Evolutionary conservation across 306 rosid genomes (phyloP), one percentile per base, ranked within the genome.

Genomic region (Prunus mume): DNA sequence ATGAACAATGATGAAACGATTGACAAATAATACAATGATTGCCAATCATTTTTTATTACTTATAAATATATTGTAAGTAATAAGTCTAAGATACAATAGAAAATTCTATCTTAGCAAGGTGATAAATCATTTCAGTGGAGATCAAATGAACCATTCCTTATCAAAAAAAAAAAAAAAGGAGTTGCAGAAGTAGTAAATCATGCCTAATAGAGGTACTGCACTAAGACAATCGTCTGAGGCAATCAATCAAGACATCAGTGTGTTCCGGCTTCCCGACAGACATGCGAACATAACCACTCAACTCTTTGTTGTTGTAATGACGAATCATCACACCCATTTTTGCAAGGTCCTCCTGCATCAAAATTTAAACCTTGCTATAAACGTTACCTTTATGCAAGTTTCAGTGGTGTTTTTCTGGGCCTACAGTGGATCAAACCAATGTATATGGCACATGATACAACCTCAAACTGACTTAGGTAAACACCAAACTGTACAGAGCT

Each of bases 251-350:
- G 45, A 77, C 60, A 34, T 88, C 90, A 8, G 97, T 90, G 70
- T 92, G 97, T 69, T 95, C 96, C 32, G 97, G 97, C 91, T 95
- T 95, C 75, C 99, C 97, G 19, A 93, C 97, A n/a, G 97, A 89
- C 69, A 95, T 85, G 0, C 96, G 97, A 71, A 92, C 97, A 34
- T 90, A 95, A 5, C 99, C 97, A 65, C 76, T 90, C 76, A 95
- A 83, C 84, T 95, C 99, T 83, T 89, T 95, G 38, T 83, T 95
- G 88, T 87, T 80, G 82, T 95, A 95, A 79, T 92, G 99, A 61
- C 97, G 97, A 72, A 95, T 95, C 96, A 95, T 95, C 88, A 95
- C 97, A 6, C 99, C 99, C 97, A 89, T 89, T 80, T 86, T 83
- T 19, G 99, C 92, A 18, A 92, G 96, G 79, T 95, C 97, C 84